These are phyloP conservation scores for Pogostemon cablin DNA, from an alignment of 257 asterid species.

Conservation along the genomic window DNA sequence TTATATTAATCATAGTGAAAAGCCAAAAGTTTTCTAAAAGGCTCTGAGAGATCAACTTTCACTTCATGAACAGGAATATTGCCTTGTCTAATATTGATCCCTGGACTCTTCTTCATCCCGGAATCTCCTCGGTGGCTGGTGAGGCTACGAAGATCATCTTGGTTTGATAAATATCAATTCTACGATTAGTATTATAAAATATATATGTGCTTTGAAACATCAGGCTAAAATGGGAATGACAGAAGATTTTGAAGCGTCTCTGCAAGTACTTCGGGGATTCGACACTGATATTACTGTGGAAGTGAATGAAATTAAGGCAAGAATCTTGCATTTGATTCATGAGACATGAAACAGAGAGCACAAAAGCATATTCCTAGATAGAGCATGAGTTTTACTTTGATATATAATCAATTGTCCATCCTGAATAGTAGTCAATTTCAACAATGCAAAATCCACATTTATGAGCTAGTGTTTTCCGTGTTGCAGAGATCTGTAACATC, in stretches of 20 bases:
- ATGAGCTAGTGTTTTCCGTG: conserved; percentile 18
- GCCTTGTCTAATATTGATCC: conserved; percentile 59
- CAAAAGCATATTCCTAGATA: not conserved
- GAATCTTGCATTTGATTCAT: not conserved
- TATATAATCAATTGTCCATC: not conserved
- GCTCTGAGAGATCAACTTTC: conserved; percentile 2
- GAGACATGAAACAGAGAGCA: conserved; percentile 17
- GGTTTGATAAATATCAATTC: not conserved
- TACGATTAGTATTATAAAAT: conserved; percentile 31
- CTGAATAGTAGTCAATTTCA: conserved; percentile 10
- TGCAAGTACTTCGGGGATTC: conserved; percentile 95
- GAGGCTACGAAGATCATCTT: conserved; percentile 38
- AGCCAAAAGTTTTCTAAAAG: not conserved
- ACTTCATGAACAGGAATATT: conserved; percentile 45
- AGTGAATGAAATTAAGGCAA: conserved; percentile 85
- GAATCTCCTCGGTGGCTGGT: conserved; percentile 99
- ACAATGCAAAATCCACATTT: conserved; percentile 9
- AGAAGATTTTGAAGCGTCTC: conserved; percentile 89
- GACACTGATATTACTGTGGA: conserved; percentile 84
- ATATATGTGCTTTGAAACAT: conserved; percentile 30
- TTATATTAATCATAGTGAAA: not conserved
- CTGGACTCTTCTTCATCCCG: conserved; percentile 68
- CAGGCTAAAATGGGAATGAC: conserved; percentile 98
- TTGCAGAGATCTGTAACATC: conserved; percentile 78
- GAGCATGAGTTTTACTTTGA: conserved; percentile 9